Base-by-base conservation (phyloP, 2,329 filamentous ascomycete species). In the Penicillium crustosum region DNA sequence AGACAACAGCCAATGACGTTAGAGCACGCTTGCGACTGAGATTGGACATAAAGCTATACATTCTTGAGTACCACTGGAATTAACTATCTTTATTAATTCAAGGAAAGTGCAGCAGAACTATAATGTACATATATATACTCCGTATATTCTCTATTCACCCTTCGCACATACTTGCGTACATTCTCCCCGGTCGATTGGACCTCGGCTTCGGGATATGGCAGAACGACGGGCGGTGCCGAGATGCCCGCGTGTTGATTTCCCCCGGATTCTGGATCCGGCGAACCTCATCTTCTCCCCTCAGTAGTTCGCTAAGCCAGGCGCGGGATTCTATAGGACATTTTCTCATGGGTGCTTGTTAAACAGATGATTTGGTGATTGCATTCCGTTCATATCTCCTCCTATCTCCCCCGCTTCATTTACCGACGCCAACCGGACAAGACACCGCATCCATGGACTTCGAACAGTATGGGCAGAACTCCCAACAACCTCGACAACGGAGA, bases 401-500 rank as follows among this genome's bases (percentile, higher is more conserved):
- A 49, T 41, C 27, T 44, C 38, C 58, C 33, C 31, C 38, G 54
- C 45, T 56, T 53, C 44, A 23, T 62, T 65, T 60, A 44, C 63
- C 66, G 64, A 59, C 65, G 57, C 61, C 65, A 66, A 67, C 61
- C 61, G 58, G 59, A 44, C 23, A 38, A 54, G 43, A 52, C 52
- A 57, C 56, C 45, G 42, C 45, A 54, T 36, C 66, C 50, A 82
- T 82, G 79, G 77, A 77, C 60, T 73, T 76, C 62, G 75, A 77
- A 56, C 72, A 72, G 43, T 67, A 68, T 59, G 65, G 67, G 49
- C 73, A 76, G 49, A 70, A 65, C 59, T 68, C 75, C 35, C 77
- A 78, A 53, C 75, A 81, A 63, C 76, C 80, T 57, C 83, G 81
- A 72, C 78, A 81, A 64, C 79, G 82, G 62, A 74, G 79, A 57